Percentiles rank a stretch among this genome's conserved stretches.
phyloP scores from a whole-genome alignment of 352 stramenopile species.

The Phytophthora kernoviae region DNA sequence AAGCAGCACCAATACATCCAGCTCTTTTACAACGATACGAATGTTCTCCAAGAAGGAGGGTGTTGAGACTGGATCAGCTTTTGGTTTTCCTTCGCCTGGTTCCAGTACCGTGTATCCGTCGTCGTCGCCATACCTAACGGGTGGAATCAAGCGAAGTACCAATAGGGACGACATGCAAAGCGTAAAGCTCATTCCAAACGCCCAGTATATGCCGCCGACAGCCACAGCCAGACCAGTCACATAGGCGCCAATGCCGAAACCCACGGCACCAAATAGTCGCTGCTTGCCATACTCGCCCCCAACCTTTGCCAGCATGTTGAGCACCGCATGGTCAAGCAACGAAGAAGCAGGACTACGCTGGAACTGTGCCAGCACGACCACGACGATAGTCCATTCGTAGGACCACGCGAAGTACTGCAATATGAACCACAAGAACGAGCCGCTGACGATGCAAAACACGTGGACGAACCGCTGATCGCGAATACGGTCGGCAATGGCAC shows the following conservation, averaged over 20 bases:
- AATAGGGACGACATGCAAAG: slow-evolving; percentile 54
- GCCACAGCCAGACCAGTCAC: slow-evolving; percentile 58
- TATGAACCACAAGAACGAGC: slow-evolving; percentile 49
- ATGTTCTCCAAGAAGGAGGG: slow-evolving; percentile 44
- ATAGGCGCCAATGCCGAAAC: slow-evolving; percentile 64
- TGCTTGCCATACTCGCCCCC: slow-evolving; percentile 81
- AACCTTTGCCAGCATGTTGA: slow-evolving; percentile 58
- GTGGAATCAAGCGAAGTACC: slow-evolving; percentile 58
- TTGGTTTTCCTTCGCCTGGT: slow-evolving; percentile 29
- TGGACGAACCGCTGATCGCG: slow-evolving; percentile 60
- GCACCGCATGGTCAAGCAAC: slow-evolving; percentile 68
- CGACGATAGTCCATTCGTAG: slow-evolving; percentile 44
- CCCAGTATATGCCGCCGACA: slow-evolving; percentile 53
- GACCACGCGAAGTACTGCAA: slow-evolving; percentile 49
- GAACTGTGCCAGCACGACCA: slow-evolving; percentile 62
- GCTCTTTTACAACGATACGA: slow-evolving; percentile 33
- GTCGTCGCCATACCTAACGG: slow-evolving; percentile 12
- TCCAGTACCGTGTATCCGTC: slow-evolving; percentile 13
- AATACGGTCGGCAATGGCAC: slow-evolving; percentile 60
- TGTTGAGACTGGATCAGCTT: slow-evolving; percentile 4
- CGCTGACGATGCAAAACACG: slow-evolving; percentile 53
- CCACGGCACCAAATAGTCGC: slow-evolving; percentile 69
- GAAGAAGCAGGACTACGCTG: slow-evolving; percentile 45
- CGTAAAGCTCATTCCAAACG: slow-evolving; percentile 59
- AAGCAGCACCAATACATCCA: slow-evolving; percentile 65